Conservation (phyloP, 768 basidiomycete species). For the Mycena alexandri region DNA sequence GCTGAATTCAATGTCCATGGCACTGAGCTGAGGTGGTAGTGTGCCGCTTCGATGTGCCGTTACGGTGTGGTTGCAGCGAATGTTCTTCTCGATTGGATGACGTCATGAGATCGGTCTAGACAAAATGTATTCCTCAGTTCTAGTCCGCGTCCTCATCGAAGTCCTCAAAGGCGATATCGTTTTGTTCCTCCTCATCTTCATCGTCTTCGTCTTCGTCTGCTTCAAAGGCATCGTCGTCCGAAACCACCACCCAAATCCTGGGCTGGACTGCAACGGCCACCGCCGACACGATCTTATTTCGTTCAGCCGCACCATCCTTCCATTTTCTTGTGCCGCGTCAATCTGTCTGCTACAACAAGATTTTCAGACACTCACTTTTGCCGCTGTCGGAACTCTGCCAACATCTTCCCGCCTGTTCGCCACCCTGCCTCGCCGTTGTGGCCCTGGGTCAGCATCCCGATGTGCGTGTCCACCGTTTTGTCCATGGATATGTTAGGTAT, state of each 20-base stretch:
- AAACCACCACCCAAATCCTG: background rate
- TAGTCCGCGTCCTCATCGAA: background rate
- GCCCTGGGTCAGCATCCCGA: conserved; percentile 56
- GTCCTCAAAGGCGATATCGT: conserved; percentile 9
- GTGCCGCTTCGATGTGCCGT: background rate
- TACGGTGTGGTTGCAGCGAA: background rate
- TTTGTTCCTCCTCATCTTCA: conserved; percentile 36
- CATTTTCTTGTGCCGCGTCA: conserved; percentile 50
- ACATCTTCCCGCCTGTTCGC: conserved; percentile 54
- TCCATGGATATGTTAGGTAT: conserved; percentile 77
- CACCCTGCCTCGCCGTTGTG: conserved; percentile 58
- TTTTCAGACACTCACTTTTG: conserved; percentile 59
- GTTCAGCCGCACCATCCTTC: conserved; percentile 47
- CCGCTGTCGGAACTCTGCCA: conserved; percentile 65
- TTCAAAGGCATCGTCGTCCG: conserved; percentile 25
- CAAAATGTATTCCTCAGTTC: background rate
- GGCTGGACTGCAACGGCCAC: conserved; percentile 1
- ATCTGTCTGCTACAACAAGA: background rate
- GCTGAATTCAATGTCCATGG: conserved; percentile 54
- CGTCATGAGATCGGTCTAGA: conserved; percentile 37
- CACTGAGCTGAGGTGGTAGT: background rate
- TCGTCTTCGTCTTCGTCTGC: conserved; percentile 28
- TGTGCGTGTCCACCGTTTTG: conserved; percentile 69
- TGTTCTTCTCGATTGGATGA: conserved; percentile 33
- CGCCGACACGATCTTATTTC: conserved; percentile 31